Percentiles rank a stretch among this genome's conserved stretches.
These are phyloP conservation scores for Pichia heedii DNA, from an alignment of 805 yeast genomes.

Conservation along the genomic window DNA sequence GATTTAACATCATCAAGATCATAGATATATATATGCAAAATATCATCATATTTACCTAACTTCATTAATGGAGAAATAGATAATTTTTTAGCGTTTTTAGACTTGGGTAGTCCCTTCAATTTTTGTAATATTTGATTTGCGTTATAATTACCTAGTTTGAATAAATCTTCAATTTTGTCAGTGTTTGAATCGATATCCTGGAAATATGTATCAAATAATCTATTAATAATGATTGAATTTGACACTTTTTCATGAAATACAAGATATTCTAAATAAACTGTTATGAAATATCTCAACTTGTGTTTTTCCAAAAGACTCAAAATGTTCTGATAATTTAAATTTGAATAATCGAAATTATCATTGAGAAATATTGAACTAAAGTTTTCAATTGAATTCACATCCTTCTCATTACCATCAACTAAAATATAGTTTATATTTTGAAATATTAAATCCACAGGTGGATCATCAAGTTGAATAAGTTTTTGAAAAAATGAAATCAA, in stretches of 20 bases:
- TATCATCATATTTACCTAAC: slow-evolving; percentile 51
- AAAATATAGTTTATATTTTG: slow-evolving; percentile 48
- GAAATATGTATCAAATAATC: slow-evolving; percentile 38
- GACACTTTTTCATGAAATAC: slow-evolving; percentile 32
- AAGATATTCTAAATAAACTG: slow-evolving; percentile 45
- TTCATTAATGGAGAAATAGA: slow-evolving; percentile 50
- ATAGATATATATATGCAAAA: slow-evolving; percentile 51
- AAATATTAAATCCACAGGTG: slow-evolving; percentile 45
- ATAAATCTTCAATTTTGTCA: slow-evolving; percentile 29
- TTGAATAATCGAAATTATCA: slow-evolving; percentile 44
- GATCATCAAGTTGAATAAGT: slow-evolving; percentile 29
- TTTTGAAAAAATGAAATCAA: slow-evolving; percentile 40
- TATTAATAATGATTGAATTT: slow-evolving; percentile 32
- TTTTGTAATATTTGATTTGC: slow-evolving; percentile 27
- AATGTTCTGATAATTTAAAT: slow-evolving; percentile 27
- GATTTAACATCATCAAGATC: slow-evolving; percentile 45
- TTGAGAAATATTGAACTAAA: slow-evolving; percentile 52
- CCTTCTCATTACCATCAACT: slow-evolving; percentile 18
- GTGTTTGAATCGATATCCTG: slow-evolving; percentile 16
- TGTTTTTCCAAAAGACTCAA: slow-evolving; percentile 37
- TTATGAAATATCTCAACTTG: slow-evolving; percentile 21
- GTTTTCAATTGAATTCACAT: slow-evolving; percentile 14
- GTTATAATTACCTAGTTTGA: slow-evolving; percentile 29
- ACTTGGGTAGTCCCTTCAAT: slow-evolving; percentile 13
- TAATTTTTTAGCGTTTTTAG: slow-evolving; percentile 28